Percentiles rank a stretch among this genome's conserved stretches.
phyloP scores from a whole-genome alignment of 192 early-diverging fungal genomes.

The Mortierella hygrophila region DNA sequence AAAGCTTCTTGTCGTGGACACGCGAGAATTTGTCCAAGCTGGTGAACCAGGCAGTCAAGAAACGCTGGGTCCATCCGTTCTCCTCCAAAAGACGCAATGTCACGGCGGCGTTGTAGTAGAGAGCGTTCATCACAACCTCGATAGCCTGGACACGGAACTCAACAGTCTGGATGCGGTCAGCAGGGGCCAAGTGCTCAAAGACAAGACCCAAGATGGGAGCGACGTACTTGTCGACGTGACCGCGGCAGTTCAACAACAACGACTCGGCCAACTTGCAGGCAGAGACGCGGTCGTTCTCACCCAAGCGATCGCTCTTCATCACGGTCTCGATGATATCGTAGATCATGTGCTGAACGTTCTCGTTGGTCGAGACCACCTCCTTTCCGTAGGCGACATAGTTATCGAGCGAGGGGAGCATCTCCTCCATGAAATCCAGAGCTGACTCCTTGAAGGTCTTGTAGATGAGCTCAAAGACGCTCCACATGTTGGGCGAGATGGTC shows the following conservation, averaged over 20 bases:
- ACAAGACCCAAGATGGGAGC: slow-evolving; percentile 79
- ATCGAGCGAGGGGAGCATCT: slow-evolving; percentile 91
- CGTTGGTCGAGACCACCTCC: slow-evolving; percentile 76
- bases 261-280: slow-evolving; percentile 90
- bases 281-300: slow-evolving; percentile 84
- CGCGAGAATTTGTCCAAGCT: slow-evolving; percentile 80
- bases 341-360: slow-evolving; percentile 79
- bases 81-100: slow-evolving; percentile 86
- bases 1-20: slow-evolving; percentile 96
- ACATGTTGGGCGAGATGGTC: slow-evolving; percentile 85
- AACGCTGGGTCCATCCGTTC: slow-evolving; percentile 78
- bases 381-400: slow-evolving; percentile 92
- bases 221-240: slow-evolving; percentile 83
- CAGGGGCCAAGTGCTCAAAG: slow-evolving; percentile 71
- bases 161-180: slow-evolving; percentile 70
- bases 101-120: slow-evolving; percentile 89
- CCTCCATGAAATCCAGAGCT: slow-evolving; percentile 89
- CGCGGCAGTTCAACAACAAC: slow-evolving; percentile 87
- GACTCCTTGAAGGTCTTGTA: slow-evolving; percentile 85
- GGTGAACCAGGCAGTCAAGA: slow-evolving; percentile 85
- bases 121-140: slow-evolving; percentile 85
- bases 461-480: slow-evolving; percentile 85
- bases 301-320: slow-evolving; percentile 81
- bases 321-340: slow-evolving; percentile 90
- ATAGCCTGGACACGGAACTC: slow-evolving; percentile 81